Percentiles rank a stretch among this genome's conserved stretches.
Evolutionary conservation across 192 early-diverging fungal species (phyloP).

Genomic region (Linderina pennispora): DNA sequence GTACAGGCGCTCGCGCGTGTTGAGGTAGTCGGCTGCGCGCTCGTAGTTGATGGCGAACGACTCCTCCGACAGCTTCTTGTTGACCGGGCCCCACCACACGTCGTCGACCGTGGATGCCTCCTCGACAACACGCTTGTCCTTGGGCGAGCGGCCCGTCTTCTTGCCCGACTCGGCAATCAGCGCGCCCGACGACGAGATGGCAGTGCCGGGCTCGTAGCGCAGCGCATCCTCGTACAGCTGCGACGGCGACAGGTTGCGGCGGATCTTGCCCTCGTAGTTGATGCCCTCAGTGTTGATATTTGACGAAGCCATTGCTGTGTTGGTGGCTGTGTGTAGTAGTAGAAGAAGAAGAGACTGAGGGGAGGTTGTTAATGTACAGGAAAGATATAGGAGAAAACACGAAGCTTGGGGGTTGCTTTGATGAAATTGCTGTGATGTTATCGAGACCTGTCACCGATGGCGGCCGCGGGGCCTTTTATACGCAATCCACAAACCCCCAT

Average conservation of each 20-base stretch:
- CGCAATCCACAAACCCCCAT: not conserved
- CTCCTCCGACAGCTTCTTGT: constrained; percentile 78
- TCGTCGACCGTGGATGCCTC: constrained; percentile 78
- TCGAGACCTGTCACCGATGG: not conserved
- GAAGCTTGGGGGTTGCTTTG: no score
- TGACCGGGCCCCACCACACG: constrained; percentile 99
- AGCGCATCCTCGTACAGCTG: constrained; percentile 94
- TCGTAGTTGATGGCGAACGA: constrained; percentile 94
- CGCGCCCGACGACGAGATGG: constrained; percentile 86
- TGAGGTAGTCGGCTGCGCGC: constrained; percentile 93
- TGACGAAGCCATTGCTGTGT: constrained; percentile 17
- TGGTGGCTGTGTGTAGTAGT: not conserved
- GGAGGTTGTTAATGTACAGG: not conserved
- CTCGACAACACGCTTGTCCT: constrained; percentile 97
- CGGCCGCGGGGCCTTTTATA: not conserved
- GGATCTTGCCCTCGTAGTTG: constrained; percentile 53
- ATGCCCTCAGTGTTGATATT: constrained; percentile 34
- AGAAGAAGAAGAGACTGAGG: not conserved
- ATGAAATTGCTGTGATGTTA: not conserved
- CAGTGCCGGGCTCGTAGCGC: constrained; percentile 73
- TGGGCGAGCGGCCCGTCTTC: constrained; percentile 91
- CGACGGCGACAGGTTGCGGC: constrained; percentile 78
- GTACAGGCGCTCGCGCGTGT: constrained; percentile 87
- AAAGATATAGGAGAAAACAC: no score
- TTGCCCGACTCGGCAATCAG: constrained; percentile 84